Percentiles rank a stretch among this genome's conserved stretches.
Conservation (phyloP, 768 basidiomycete species). For the Suillus clintonianus region DNA sequence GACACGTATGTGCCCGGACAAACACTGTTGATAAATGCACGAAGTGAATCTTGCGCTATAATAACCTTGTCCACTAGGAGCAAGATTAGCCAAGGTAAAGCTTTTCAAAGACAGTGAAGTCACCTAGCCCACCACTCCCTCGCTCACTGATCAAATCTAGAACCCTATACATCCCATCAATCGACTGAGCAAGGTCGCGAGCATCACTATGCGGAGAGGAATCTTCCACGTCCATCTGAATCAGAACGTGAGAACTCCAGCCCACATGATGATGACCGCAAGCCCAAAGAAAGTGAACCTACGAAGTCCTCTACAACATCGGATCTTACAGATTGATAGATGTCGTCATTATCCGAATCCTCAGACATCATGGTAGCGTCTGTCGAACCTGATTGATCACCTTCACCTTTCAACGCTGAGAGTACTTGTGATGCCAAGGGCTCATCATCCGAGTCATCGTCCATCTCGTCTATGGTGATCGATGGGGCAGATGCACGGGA, state of each 20-base stretch:
- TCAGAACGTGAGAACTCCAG: background rate
- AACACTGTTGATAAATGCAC: constrained; percentile 48
- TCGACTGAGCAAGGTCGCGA: constrained; percentile 25
- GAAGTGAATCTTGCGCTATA: constrained; percentile 53
- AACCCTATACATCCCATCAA: constrained; percentile 54
- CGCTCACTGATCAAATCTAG: constrained; percentile 55
- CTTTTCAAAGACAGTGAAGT: constrained; percentile 1
- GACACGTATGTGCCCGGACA: constrained; percentile 54
- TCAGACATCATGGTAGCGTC: background rate
- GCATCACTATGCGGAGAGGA: constrained; percentile 11
- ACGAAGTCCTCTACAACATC: background rate
- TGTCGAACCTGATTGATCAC: background rate
- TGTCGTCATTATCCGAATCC: background rate
- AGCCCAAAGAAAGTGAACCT: background rate
- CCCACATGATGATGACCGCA: background rate
- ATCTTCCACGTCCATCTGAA: constrained; percentile 23
- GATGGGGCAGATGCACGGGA: background rate
- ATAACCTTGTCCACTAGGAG: constrained; percentile 61
- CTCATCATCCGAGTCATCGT: background rate
- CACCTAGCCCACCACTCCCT: constrained; percentile 54
- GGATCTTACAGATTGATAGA: background rate
- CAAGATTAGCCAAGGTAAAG: background rate
- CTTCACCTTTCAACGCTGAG: background rate
- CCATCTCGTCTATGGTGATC: background rate
- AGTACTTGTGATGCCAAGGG: background rate